A percentile compares a stretch with the other conserved stretches of the same genome.
Evolutionary conservation across 1,284 basidiomycete species (phyloP).

Genomic region (Boletus calvinii): DNA sequence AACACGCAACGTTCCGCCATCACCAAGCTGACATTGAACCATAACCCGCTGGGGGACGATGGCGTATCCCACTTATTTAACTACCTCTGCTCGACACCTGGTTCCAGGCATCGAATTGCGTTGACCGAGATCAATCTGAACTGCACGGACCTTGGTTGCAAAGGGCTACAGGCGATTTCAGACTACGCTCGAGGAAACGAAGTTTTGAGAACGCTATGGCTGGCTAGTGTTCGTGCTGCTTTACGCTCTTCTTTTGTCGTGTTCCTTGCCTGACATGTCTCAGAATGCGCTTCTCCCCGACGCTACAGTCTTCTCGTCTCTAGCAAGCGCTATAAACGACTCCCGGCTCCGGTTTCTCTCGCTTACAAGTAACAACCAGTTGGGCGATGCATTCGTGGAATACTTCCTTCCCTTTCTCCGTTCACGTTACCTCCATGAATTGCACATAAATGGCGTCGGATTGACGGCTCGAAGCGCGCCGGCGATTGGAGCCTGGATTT

Average conservation of each 20-base stretch:
- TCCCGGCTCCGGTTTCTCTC: constrained; percentile 32
- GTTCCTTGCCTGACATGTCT: constrained; percentile 5
- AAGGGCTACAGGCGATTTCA: constrained; percentile 51
- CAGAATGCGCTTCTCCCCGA: constrained; percentile 31
- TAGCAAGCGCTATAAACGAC: constrained; percentile 29
- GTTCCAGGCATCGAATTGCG: constrained; percentile 40
- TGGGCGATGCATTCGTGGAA: constrained; percentile 31
- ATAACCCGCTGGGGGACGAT: constrained; percentile 58
- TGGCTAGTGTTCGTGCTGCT: constrained; percentile 52
- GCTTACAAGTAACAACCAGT: constrained; percentile 22
- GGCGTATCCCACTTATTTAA: constrained; percentile 57
- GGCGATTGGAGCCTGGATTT: constrained; percentile 30
- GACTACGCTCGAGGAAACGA: constrained; percentile 51
- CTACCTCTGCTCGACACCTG: constrained; percentile 51
- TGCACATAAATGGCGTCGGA: constrained; percentile 32
- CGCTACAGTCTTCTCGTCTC: constrained; percentile 25
- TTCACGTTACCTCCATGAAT: constrained; percentile 29
- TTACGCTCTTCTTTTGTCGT: not conserved
- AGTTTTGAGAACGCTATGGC: constrained; percentile 45
- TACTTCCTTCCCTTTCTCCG: constrained; percentile 30
- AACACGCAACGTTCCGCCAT: constrained; percentile 40
- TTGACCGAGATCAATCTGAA: constrained; percentile 59
- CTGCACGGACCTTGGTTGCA: constrained; percentile 53
- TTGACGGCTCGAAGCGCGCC: constrained; percentile 29
- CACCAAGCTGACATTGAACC: constrained; percentile 52